Conservation (phyloP, 225 moss, liverwort and hornwort genomes). For the Takakia lepidozioides region DNA sequence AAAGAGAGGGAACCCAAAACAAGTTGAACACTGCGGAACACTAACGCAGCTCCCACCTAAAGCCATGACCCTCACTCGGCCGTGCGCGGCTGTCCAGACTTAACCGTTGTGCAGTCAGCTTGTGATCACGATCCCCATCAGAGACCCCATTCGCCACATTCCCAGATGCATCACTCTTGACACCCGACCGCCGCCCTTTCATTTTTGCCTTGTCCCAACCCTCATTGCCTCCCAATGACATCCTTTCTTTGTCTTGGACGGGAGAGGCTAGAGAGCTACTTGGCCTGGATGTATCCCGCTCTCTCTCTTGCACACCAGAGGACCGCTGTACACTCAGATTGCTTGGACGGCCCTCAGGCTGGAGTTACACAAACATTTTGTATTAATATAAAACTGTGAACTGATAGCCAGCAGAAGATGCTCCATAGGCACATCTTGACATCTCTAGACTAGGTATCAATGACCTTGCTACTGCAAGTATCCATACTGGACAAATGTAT, state of each 20-base stretch:
- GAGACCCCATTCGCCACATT: constrained; percentile 39
- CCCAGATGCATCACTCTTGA: constrained; percentile 72
- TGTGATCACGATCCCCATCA: constrained; percentile 83
- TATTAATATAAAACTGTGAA: too few species aligned
- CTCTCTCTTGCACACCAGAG: constrained; percentile 69
- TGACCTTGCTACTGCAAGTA: too few species aligned
- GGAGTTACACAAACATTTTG: constrained; percentile 3
- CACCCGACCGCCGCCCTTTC: constrained; percentile 84
- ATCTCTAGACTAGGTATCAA: too few species aligned
- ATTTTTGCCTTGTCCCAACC: constrained; percentile 76
- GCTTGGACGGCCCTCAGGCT: constrained; percentile 83
- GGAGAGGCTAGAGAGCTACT: constrained; percentile 62
- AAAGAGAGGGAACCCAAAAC: too few species aligned
- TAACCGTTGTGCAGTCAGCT: constrained; percentile 71
- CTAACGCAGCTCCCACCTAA: constrained; percentile 51
- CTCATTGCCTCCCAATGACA: constrained; percentile 36
- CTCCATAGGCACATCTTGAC: too few species aligned
- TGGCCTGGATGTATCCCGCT: constrained; percentile 77
- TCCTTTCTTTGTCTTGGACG: constrained; percentile 78
- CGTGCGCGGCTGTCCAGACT: constrained; percentile 70
- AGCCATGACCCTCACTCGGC: constrained; percentile 93
- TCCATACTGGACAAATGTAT: too few species aligned
- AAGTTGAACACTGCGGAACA: too few species aligned
- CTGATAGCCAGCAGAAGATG: too few species aligned
- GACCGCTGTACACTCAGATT: constrained; percentile 76